Base-by-base conservation (phyloP, 225 moss, liverwort and hornwort species). In the Pseudoscleropodium purum region DNA sequence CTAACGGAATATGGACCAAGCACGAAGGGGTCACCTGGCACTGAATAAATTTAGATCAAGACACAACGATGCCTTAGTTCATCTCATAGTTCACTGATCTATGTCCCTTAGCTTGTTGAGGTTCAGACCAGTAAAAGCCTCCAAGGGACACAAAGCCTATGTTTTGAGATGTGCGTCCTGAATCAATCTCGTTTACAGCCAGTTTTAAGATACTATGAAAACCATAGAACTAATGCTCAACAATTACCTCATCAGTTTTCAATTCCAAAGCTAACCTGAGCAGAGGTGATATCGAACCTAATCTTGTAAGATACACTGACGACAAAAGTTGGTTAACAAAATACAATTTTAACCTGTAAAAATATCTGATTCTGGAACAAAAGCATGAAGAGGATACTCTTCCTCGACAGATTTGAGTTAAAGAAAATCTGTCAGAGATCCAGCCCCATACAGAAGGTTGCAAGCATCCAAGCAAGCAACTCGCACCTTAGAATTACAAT, bases 381-480 rank as follows among this genome's bases (percentile, higher is more conserved):
- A 67, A 41, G 84, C 49, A 88, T 81, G 90, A 87, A 60, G 88
- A 62, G 39, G 56, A 91, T 56, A 78, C 85, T 94, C 96, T 34
- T 93, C 89, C 77, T 94, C 92, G 61, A 93, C 93, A 88, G 92
- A 61, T 66, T 81, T 86, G 74, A 89, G 94, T 57, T 96, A 76
- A 83, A 97, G 93, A 84, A 87, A 88, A 91, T 97, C 96, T 57
- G 95, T 96, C 81, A 96, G 92, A 78, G 92, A 95, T 56, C 97
- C 97, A 83, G 90, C 85, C 82, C 94, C 93, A 85, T 97, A 94
- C 73, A 99, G 94, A 79, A 75, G 90, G 94, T 92, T 93, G 92
- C 99, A 99, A 73, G 93, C 95, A 90, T 93, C 92, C 87, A 96
- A 88, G 86, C 96, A 95, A 80, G 96, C 95, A 63, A 94, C 84